A percentile compares a stretch with the other conserved stretches of the same genome.
phyloP scores from a whole-genome alignment of 257 asterid genomes.

The Jaltomata sinuosa region DNA sequence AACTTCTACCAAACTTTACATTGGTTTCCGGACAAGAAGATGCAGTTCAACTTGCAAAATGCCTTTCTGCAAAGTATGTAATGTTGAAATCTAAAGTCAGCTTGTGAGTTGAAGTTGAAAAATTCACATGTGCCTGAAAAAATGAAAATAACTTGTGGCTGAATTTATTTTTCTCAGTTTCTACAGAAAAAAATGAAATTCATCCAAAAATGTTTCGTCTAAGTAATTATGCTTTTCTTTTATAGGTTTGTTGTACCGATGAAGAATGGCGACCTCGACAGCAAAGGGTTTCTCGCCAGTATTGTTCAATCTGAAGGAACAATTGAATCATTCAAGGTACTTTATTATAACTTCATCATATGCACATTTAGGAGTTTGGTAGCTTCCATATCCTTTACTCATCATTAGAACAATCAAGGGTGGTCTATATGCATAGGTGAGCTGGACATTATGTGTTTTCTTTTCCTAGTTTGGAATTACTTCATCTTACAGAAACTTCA shows the following conservation, averaged over 20 bases:
- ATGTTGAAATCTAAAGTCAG: not conserved
- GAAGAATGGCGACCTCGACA: conserved; percentile 85
- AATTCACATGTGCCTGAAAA: not conserved
- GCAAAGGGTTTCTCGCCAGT: conserved; percentile 67
- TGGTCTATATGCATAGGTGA: not conserved
- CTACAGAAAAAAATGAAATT: not conserved
- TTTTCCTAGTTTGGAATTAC: not conserved
- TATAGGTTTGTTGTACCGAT: conserved; percentile 66
- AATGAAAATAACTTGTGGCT: not conserved
- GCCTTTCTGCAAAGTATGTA: conserved; percentile 61
- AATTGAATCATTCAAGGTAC: conserved; percentile 72
- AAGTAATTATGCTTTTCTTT: not conserved
- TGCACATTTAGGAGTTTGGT: not conserved
- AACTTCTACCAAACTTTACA: conserved; percentile 62
- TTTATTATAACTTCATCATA: not conserved
- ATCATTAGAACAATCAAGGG: not conserved
- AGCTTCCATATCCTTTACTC: not conserved
- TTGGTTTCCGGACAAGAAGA: conserved; percentile 91
- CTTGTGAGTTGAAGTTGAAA: not conserved
- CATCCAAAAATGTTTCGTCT: not conserved
- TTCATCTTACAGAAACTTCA: not conserved
- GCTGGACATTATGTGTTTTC: not conserved
- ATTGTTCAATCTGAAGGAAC: conserved; percentile 59
- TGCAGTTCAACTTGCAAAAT: conserved; percentile 75
- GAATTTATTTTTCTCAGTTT: not conserved